Evolutionary conservation across 352 stramenopile species (phyloP), one percentile per base, ranked within the genome.

Genomic region (Phytophthora fragariaefolia): DNA sequence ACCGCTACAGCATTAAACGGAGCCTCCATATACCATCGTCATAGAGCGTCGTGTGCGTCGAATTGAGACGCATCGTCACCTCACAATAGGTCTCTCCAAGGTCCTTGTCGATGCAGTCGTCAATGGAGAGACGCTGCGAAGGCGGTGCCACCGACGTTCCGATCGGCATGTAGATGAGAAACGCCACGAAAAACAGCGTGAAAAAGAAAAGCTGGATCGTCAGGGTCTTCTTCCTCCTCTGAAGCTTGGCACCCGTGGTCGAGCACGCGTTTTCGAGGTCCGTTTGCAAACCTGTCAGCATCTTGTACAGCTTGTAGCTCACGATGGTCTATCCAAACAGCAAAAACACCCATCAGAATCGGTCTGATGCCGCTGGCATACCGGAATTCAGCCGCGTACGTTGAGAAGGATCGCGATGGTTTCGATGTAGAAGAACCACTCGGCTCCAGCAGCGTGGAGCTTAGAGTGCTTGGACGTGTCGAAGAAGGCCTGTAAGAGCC

Each of bases 11-110:
- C 34, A n/a, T 42, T 15, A 7, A 8, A 24, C 2, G n/a, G 24
- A 26, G 24, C 5, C 10, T 8, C 6, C 3, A 61, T 58, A 18
- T 78, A 90, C 84, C 79, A 61, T 90, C 82, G 67, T 93, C 83
- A 61, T 80, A 91, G 7, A 93, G 73, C 48, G 84, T 89, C 13
- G 85, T 93, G 26, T 75, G 62, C n/a, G 72, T 89, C 26, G 49
- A 82, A 54, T 93, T 82, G 24, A 79, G 66, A 23, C 66, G 62
- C 73, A 91, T 85, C 0, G 71, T 87, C 38, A 74, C 51, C 13
- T 71, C 84, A 70, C 85, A 93, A 66, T 93, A 93, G 18, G 77
- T 73, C 32, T 77, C 53, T 6, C 85, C 85, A 4, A 91, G 66
- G 9, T 79, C 63, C 23, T 76, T 69, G 40, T 82, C 70, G 12